Percentiles rank a stretch among this genome's conserved stretches.
Conservation (phyloP, 805 yeast species). For the Candida loeiensis region DNA sequence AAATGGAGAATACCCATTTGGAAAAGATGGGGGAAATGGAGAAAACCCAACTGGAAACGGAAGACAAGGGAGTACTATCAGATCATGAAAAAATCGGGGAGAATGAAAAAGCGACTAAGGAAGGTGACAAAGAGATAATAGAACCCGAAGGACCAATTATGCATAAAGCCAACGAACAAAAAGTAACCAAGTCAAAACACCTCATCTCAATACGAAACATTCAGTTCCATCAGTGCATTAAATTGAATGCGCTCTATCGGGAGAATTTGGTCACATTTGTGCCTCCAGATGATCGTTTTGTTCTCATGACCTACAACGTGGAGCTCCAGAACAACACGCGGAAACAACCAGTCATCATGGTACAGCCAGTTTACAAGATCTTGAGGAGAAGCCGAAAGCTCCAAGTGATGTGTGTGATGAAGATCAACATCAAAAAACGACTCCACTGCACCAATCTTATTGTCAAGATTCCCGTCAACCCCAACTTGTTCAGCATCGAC, state of each 20-base stretch:
- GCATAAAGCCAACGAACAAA: neutral
- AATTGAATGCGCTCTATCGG: conserved; percentile 62
- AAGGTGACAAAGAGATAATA: neutral
- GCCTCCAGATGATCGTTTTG: conserved; percentile 70
- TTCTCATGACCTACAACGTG: conserved; percentile 37
- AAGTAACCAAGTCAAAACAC: neutral
- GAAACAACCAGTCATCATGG: conserved; percentile 43
- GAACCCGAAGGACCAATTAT: too few species aligned
- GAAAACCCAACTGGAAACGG: too few species aligned
- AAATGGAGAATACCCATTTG: too few species aligned
- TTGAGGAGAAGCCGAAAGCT: conserved; percentile 19
- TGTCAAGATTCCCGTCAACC: conserved; percentile 34
- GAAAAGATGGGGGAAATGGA: too few species aligned
- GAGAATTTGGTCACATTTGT: conserved; percentile 69
- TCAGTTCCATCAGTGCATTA: conserved; percentile 65
- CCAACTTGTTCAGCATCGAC: conserved; percentile 28
- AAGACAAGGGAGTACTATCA: neutral
- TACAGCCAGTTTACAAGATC: conserved; percentile 35
- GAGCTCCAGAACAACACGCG: conserved; percentile 37
- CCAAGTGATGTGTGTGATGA: conserved; percentile 33
- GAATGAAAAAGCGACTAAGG: conserved; percentile 2
- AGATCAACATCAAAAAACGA: conserved; percentile 33
- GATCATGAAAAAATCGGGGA: neutral
- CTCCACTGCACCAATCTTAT: conserved; percentile 29
- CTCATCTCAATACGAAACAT: conserved; percentile 35